phyloP scores from a whole-genome alignment of 2,329 filamentous ascomycete genomes.

The Scedosporium minutisporum region DNA sequence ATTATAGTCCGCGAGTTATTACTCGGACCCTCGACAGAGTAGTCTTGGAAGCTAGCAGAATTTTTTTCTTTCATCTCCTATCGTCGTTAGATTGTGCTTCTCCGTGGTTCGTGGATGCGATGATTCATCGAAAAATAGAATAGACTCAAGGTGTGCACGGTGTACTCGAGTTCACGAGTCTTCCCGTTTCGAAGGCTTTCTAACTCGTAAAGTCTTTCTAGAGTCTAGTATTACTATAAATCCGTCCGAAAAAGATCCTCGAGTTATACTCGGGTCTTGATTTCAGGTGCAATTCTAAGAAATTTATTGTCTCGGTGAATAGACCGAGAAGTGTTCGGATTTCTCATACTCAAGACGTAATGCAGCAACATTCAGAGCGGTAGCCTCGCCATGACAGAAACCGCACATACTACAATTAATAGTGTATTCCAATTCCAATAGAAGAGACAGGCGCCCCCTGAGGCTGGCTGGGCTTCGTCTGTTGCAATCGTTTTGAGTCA shows the following conservation, averaged over 20 bases:
- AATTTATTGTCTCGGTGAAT: neutral
- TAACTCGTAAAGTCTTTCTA: neutral
- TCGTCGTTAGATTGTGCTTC: no score
- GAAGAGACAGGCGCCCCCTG: neutral
- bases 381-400: no score
- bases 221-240: neutral
- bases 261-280: neutral
- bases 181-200: neutral
- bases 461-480: neutral
- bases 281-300: neutral
- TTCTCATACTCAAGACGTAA: no score
- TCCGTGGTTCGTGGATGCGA: no score
- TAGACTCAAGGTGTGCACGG: neutral
- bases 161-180: neutral
- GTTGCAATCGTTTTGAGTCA: constrained; percentile 5
- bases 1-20: neutral
- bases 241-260: neutral
- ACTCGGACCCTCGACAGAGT: neutral
- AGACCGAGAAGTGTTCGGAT: no score
- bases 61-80: no score
- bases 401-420: neutral
- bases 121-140: neutral
- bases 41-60: no score
- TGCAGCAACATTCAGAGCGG: no score
- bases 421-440: neutral